Evolutionary conservation across 768 basidiomycete genomes (phyloP), one percentile per base, ranked within the genome.

Genomic region (Pholiota microspora): DNA sequence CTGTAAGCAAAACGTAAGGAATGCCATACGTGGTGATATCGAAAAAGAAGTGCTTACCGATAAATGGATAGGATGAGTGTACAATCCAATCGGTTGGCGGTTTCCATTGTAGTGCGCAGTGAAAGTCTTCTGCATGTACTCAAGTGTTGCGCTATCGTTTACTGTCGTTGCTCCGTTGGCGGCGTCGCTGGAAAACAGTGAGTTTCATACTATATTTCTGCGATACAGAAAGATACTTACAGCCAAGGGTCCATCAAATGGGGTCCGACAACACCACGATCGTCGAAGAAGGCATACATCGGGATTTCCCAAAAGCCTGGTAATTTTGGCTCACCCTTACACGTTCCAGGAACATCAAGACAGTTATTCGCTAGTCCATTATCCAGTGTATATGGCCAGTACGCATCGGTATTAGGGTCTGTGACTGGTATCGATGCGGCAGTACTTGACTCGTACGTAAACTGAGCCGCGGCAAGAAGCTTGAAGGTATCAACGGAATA

Each of bases 211-310:
- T 56, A 15, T n/a, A 40, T 18, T 13, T 45, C 23, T 21, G 9
- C 2, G n/a, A 51, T 18, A 24, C 7, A 31, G 23, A 24, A 49
- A 55, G 45, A 24, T 13, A 74, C 83, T 75, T 54, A 86, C 81
- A 91, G 73, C 87, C 88, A 91, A 45, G 89, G 88, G 63, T 92
- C 90, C 89, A 91, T 91, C 60, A 91, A 71, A 72, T 91, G 88
- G 13, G 74, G 68, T 0, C 86, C 86, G 6, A 58, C 69, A 7
- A 68, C 72, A 4, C 86, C 86, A 9, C 71, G 67, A 8, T 77
- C 55, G 65, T 89, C 88, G 58, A 91, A 90, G 68, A 83, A 79
- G 0, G 84, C 84, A 66, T 89, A 89, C 89, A 92, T 90, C 1
- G 90, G 90, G 50, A 90, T 77, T 69, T 92, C 88, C 90, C 90